These are phyloP conservation scores for Scenedesmus sp. DNA, from an alignment of 163 green algal genomes.

Conservation along the genomic window DNA sequence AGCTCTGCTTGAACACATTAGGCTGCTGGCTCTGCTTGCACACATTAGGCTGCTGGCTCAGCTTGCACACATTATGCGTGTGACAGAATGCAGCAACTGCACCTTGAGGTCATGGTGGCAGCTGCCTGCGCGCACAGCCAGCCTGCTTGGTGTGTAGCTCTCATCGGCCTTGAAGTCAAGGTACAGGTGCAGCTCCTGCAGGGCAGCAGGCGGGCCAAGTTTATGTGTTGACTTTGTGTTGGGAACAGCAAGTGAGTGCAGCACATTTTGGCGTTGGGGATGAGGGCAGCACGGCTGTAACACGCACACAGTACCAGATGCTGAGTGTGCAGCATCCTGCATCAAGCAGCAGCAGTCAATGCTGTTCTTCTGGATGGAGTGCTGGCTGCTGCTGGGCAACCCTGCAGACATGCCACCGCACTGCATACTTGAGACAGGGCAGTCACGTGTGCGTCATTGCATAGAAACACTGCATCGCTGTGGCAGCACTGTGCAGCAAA, in stretches of 20 bases:
- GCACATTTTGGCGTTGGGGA: no score
- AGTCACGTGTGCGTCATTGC: no score
- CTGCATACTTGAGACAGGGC: no score
- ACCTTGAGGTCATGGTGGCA: conserved; percentile 87
- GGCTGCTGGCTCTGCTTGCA: not conserved
- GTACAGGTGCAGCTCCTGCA: conserved; percentile 83
- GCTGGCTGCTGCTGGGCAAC: no score
- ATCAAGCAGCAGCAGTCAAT: not conserved
- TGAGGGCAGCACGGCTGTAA: no score
- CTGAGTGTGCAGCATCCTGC: not conserved
- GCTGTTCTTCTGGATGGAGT: no score
- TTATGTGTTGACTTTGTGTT: no score
- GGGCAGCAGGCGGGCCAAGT: not conserved
- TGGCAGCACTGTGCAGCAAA: no score
- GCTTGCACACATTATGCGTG: not conserved
- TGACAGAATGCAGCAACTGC: not conserved
- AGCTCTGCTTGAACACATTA: not conserved
- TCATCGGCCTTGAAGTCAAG: conserved; percentile 96
- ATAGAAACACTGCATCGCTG: no score
- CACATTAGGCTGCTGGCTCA: not conserved
- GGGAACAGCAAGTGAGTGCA: no score
- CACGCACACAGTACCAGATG: not conserved
- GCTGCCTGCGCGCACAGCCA: conserved; percentile 91
- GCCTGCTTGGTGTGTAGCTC: conserved; percentile 95
- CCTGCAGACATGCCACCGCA: no score